These are phyloP conservation scores for Mortierella claussenii DNA, from an alignment of 192 early-diverging fungal species.

Conservation along the genomic window DNA sequence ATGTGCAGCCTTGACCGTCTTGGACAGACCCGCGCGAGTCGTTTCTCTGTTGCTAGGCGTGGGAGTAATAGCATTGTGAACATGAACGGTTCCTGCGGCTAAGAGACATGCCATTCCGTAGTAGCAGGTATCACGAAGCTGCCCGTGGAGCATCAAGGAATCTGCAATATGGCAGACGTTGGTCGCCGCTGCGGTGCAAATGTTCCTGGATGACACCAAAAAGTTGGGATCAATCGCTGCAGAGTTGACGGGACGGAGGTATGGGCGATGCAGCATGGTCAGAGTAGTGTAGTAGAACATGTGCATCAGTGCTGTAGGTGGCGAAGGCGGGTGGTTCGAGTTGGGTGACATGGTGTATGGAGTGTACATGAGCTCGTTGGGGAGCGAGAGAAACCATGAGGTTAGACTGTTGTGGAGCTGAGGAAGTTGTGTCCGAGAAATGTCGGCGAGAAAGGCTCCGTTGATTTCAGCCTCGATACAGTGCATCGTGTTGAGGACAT, in stretches of 20 bases:
- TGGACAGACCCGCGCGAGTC: conserved; percentile 47
- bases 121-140: conserved; percentile 42
- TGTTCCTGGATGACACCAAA: conserved; percentile 51
- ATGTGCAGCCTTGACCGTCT: conserved; percentile 51
- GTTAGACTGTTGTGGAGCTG: conserved; percentile 54
- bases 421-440: conserved; percentile 46
- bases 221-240: conserved; percentile 49
- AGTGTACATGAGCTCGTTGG: conserved; percentile 63
- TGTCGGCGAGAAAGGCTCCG: conserved; percentile 47
- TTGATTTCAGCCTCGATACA: conserved; percentile 53
- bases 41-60: conserved; percentile 51
- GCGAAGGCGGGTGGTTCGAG: conserved; percentile 48
- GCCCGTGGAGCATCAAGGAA: conserved; percentile 46
- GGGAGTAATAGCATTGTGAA: conserved; percentile 53
- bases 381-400: conserved; percentile 60
- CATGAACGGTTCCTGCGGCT: conserved; percentile 54
- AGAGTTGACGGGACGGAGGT: conserved; percentile 54
- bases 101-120: conserved; percentile 54
- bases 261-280: conserved; percentile 67
- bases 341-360: conserved; percentile 54
- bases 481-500: conserved; percentile 50
- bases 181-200: conserved; percentile 54
- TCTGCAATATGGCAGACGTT: conserved; percentile 57
- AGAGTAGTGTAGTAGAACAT: conserved; percentile 66
- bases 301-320: conserved; percentile 55